Evolutionary conservation across 371 early-diverging fungal genomes (phyloP), one percentile per base, ranked within the genome.

Genomic region (Cokeromyces recurvatus): DNA sequence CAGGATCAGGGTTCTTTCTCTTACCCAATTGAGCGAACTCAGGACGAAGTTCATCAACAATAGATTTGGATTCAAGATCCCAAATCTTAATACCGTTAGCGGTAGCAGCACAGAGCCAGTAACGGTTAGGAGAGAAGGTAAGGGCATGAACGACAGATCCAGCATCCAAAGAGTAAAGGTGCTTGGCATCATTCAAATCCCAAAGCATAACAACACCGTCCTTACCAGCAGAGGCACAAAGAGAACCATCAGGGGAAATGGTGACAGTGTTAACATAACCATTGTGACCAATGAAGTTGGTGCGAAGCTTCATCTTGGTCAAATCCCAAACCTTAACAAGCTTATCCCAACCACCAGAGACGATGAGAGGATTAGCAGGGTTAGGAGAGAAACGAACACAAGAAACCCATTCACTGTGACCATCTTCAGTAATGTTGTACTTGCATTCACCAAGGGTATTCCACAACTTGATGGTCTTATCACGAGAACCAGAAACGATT

Each of bases 61-160:
- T 75, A 35, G 87, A 81, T 91, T 98, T 97, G 84, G 86, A 87
- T 79, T 97, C 95, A 62, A 99, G 81, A 74, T 99, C 99, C 97
- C 97, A 97, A 84, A 99, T 92, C 90, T 92, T 94, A 87, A 99
- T 96, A 77, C 90, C 84, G 56, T 84, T 80, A 54, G 84, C 80
- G 65, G 97, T 97, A 74, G 98, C 99, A 67, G 97, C 98, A 82
- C 94, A 93, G 66, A 99, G 86, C 99, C 99, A 99, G 97, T 97
- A 98, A 58, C 98, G 90, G 93, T 97, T 97, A 71, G 97, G 96
- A 53, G 95, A 93, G 92, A 99, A 99, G 74, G 87, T 88, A 51
- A 99, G 84, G 68, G 97, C 89, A 82, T 97, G 90, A 86, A 99
- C 91, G 62, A 82, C 72, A 73, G 92, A 92, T 54, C 88, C 91